Base-by-base conservation (phyloP, 768 basidiomycete species). In the Sporobolomyces roseus region DNA sequence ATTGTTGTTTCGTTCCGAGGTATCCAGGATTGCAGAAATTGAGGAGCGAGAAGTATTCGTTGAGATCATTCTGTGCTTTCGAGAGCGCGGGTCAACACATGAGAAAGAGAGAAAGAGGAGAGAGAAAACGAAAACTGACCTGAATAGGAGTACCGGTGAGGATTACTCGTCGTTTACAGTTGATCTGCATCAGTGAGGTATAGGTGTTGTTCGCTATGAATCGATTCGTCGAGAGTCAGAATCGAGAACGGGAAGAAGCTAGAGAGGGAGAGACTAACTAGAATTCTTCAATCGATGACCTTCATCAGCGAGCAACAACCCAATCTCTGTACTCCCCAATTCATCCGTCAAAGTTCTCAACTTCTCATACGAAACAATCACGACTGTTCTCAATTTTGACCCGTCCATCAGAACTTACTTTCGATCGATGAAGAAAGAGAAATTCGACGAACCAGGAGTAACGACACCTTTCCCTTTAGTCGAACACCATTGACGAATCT, bases 281-380 rank as follows among this genome's bases (percentile, higher is more conserved):
- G 90, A 90, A 77, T 99, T 99, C 81, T 99, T 99, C 66, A 99
- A 81, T 58, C 94, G 83, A 81, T 99, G 94, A 6, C 94, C 94
- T 81, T 99, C 94, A 75, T 99, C 94, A 70, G 92, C 94, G 35
- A 99, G 84, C n/a, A 99, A 80, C 21, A 99, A 79, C 3, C 96
- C 96, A 53, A 99, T 89, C 59, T 82, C 86, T 71, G 89, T 91
- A 64, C 83, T 85, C 5, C 86, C 86, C 16, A 98, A 82, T 75
- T 93, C 85, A 0, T 79, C 85, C 12, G 87, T 83, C 17, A 97
- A 81, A 6, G 88, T 88, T 25, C 94, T 86, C 59, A 99, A 83
- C 0, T 91, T 94, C 78, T 99, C 94, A 73, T 99, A 99, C 0
- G 96, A 98, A 8, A 96, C 93, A 72, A 99, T 97, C 90, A 99